Conservation (phyloP, 108 stramenopile genomes). For the Aureococcus anophagefferens region DNA sequence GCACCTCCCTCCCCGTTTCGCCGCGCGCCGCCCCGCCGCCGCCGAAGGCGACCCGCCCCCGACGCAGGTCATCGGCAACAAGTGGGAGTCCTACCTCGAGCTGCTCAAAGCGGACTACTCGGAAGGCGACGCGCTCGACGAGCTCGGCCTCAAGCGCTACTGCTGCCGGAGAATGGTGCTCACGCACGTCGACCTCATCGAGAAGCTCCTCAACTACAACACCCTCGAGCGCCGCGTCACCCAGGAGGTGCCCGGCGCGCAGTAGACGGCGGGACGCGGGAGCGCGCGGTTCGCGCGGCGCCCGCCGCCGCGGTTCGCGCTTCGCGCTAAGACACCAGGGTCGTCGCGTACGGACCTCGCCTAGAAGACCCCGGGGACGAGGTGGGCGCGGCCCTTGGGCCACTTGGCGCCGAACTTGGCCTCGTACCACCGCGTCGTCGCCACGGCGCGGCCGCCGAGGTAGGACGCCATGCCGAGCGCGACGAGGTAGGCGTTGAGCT, state of each 20-base stretch:
- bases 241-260: too few relatives aligned
- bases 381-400: neutral
- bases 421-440: constrained; percentile 48
- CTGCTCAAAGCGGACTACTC: constrained; percentile 83
- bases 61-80: constrained; percentile 82
- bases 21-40: too few relatives aligned
- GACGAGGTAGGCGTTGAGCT: constrained; percentile 34
- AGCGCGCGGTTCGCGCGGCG: too few relatives aligned
- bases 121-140: constrained; percentile 82
- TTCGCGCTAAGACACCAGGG: too few relatives aligned
- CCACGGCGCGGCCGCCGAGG: constrained; percentile 40
- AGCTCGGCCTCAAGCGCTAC: constrained; percentile 92
- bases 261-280: too few relatives aligned
- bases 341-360: too few relatives aligned
- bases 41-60: too few relatives aligned
- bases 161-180: constrained; percentile 99
- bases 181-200: constrained; percentile 99
- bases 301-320: too few relatives aligned
- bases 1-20: too few relatives aligned
- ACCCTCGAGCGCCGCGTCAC: constrained; percentile 30
- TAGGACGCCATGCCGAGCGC: constrained; percentile 39
- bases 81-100: constrained; percentile 96
- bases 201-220: constrained; percentile 99
- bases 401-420: constrained; percentile 34
- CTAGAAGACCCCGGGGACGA: constrained; percentile 1